These are phyloP conservation scores for Phytophthora ohioensis DNA, from an alignment of 352 stramenopile species.

Conservation along the genomic window DNA sequence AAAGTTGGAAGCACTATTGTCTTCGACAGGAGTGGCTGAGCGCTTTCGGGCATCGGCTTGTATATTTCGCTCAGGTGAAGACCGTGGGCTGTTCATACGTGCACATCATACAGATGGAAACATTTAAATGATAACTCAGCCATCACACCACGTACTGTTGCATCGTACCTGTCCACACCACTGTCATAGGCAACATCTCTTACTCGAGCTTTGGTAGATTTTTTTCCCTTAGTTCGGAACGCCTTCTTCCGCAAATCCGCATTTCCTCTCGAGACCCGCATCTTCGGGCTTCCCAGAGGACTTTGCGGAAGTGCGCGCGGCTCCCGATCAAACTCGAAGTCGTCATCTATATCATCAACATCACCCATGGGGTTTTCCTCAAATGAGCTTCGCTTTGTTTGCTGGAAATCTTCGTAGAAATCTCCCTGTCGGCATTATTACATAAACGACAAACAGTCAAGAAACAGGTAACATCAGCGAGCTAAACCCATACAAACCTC, in stretches of 20 bases:
- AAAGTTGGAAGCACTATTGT: constrained; percentile 84
- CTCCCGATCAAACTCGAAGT: constrained; percentile 91
- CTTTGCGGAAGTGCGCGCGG: constrained; percentile 53
- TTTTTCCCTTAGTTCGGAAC: constrained; percentile 62
- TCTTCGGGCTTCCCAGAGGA: constrained; percentile 66
- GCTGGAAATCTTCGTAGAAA: constrained; percentile 78
- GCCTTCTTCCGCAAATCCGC: constrained; percentile 58
- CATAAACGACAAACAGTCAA: constrained; percentile 8
- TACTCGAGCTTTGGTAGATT: constrained; percentile 58
- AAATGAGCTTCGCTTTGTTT: constrained; percentile 76
- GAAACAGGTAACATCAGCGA: not conserved
- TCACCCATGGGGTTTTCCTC: constrained; percentile 82
- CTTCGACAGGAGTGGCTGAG: constrained; percentile 55
- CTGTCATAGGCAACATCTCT: constrained; percentile 78
- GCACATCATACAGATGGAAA: not conserved
- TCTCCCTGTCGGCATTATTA: constrained; percentile 49
- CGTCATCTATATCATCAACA: constrained; percentile 84
- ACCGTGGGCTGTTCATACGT: constrained; percentile 65
- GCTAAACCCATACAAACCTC: constrained; percentile 51
- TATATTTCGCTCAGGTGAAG: constrained; percentile 75
- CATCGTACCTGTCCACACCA: constrained; percentile 76
- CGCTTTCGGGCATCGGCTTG: constrained; percentile 58
- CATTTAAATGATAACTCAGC: constrained; percentile 8
- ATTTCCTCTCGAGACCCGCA: constrained; percentile 40
- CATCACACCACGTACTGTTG: not conserved